Evolutionary conservation across 2,329 filamentous ascomycete genomes (phyloP).

Genomic region (Coniochaeta sp.): DNA sequence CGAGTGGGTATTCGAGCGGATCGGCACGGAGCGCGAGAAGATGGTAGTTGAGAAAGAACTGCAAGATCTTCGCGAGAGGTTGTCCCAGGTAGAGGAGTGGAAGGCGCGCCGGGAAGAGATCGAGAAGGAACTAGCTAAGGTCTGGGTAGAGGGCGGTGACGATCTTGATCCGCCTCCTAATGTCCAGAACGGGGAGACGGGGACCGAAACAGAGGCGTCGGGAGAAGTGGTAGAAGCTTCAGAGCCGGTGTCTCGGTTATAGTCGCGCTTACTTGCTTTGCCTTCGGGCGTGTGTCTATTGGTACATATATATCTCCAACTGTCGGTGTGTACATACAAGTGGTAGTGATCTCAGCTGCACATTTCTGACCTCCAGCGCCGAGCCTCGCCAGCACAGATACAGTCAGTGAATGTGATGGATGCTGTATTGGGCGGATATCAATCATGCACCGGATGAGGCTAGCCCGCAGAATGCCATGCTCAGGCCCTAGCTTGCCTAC

Average conservation of each 20-base stretch:
- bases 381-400: not conserved
- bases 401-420: not conserved
- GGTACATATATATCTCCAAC: not conserved
- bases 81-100: slow-evolving; percentile 79
- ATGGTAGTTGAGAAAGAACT: slow-evolving; percentile 88
- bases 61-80: slow-evolving; percentile 69
- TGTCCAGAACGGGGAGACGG: slow-evolving; percentile 9
- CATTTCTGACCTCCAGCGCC: no score
- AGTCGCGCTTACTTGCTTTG: not conserved
- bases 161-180: slow-evolving; percentile 40
- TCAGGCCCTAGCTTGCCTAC: no score
- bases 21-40: slow-evolving; percentile 90
- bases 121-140: slow-evolving; percentile 66
- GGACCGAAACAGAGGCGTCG: not conserved
- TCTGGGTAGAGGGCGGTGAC: slow-evolving; percentile 49
- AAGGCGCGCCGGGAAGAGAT: slow-evolving; percentile 72
- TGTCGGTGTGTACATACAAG: not conserved
- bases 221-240: not conserved
- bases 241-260: not conserved
- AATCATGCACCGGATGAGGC: not conserved
- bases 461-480: not conserved
- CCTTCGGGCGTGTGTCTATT: no score
- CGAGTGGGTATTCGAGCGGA: slow-evolving; percentile 87
- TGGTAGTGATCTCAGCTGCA: no score
- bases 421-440: not conserved